These are phyloP conservation scores for Fusarium succisae DNA, from an alignment of 2,329 filamentous ascomycete species.

Conservation along the genomic window DNA sequence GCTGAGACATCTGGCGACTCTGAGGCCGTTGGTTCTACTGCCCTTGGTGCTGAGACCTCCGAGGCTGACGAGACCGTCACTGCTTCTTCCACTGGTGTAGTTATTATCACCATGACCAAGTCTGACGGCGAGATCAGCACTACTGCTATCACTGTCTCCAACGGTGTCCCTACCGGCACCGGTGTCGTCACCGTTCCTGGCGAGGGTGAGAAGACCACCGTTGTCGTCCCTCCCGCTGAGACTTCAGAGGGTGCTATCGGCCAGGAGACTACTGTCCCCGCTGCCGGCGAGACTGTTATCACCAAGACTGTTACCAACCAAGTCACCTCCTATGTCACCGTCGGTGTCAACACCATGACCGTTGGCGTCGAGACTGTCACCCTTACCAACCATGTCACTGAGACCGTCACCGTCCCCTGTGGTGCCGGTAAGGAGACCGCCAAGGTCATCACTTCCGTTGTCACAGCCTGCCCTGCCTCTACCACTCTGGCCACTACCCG, in stretches of 20 bases:
- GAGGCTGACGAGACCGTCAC: slow-evolving; percentile 8
- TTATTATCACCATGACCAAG: slow-evolving; percentile 32
- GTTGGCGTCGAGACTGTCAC: slow-evolving; percentile 30
- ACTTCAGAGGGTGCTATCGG: slow-evolving; percentile 13
- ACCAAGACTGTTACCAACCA: slow-evolving; percentile 33
- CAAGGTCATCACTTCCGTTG: slow-evolving; percentile 29
- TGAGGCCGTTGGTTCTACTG: slow-evolving; percentile 1
- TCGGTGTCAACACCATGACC: slow-evolving; percentile 13
- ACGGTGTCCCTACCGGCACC: slow-evolving; percentile 21
- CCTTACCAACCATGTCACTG: slow-evolving; percentile 26
- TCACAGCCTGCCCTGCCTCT: slow-evolving; percentile 28
- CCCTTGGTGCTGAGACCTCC: slow-evolving; percentile 10
- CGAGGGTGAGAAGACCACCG: slow-evolving; percentile 10
- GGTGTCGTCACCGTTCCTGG: slow-evolving; percentile 15
- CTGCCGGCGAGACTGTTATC: slow-evolving; percentile 22
- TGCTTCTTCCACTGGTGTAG: slow-evolving; percentile 5
- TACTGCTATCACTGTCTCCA: slow-evolving; percentile 21
- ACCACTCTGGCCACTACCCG: slow-evolving; percentile 39
- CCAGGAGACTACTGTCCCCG: slow-evolving; percentile 6
- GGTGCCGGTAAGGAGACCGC: slow-evolving; percentile 10
- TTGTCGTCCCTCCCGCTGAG: not conserved
- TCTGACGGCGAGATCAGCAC: slow-evolving; percentile 26
- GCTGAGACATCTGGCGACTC: slow-evolving; percentile 1
- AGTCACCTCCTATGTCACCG: slow-evolving; percentile 24
- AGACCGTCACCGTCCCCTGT: slow-evolving; percentile 20